A percentile compares a stretch with the other conserved stretches of the same genome.
Evolutionary conservation across 75 land plant species (phyloP).

Genomic region (Sequoia sempervirens): DNA sequence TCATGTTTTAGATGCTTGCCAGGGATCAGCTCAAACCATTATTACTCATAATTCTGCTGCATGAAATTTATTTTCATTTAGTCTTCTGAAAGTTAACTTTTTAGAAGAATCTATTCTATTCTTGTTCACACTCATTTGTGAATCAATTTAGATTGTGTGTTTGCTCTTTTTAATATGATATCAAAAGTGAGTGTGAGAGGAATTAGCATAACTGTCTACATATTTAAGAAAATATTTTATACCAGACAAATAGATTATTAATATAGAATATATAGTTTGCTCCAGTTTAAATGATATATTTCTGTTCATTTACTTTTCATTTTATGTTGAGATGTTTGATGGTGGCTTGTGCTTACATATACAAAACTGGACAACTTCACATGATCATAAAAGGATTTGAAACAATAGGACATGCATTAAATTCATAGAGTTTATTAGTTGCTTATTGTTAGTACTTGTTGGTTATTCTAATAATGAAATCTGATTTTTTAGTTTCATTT

Average conservation of each 20-base stretch:
- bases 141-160: neutral
- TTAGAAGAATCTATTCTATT: neutral
- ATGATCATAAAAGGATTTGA: neutral
- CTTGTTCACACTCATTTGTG: neutral
- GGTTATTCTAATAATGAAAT: slow-evolving; percentile 2
- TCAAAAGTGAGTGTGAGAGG: neutral
- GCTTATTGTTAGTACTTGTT: neutral
- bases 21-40: neutral
- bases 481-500: slow-evolving; percentile 3
- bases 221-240: neutral
- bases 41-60: neutral
- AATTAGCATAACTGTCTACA: neutral
- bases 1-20: neutral
- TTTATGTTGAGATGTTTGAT: neutral
- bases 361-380: neutral
- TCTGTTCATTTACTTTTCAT: neutral
- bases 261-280: neutral
- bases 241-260: neutral
- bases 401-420: neutral
- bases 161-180: neutral
- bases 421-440: neutral
- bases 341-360: neutral
- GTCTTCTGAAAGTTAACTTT: neutral
- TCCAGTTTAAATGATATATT: neutral
- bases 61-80: neutral